Conservation (phyloP, 2,329 filamentous ascomycete species). For the Fusarium sarcochroum region DNA sequence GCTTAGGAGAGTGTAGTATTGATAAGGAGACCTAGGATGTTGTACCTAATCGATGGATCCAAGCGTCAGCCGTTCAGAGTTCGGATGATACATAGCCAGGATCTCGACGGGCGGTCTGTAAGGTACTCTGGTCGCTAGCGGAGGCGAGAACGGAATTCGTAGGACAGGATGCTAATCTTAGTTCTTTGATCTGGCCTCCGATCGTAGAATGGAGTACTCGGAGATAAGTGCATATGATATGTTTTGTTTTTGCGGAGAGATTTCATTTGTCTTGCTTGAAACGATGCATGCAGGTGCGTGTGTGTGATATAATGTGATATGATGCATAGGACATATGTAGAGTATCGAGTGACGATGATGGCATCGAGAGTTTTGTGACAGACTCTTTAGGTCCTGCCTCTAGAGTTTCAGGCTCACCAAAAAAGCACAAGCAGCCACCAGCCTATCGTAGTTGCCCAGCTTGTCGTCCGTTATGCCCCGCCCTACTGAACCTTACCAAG, state of each 20-base stretch:
- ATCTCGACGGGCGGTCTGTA: slow-evolving; percentile 33
- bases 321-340: background rate
- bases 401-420: slow-evolving; percentile 48
- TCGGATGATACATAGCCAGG: slow-evolving; percentile 35
- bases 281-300: slow-evolving; percentile 24
- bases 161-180: slow-evolving; percentile 11
- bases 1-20: slow-evolving; percentile 30
- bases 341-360: background rate
- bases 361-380: slow-evolving; percentile 22
- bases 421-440: slow-evolving; percentile 36
- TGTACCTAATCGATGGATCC: slow-evolving; percentile 22
- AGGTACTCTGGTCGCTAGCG: background rate
- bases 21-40: slow-evolving; percentile 31
- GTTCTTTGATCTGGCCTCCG: slow-evolving; percentile 11
- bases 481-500: slow-evolving; percentile 1
- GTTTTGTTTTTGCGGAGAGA: slow-evolving; percentile 21
- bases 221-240: background rate
- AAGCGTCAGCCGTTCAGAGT: slow-evolving; percentile 29
- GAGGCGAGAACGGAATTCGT: slow-evolving; percentile 16
- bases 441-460: slow-evolving; percentile 43
- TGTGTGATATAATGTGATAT: slow-evolving; percentile 1
- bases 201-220: slow-evolving; percentile 14
- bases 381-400: slow-evolving; percentile 41
- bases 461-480: slow-evolving; percentile 33
- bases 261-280: slow-evolving; percentile 21